Base-by-base conservation (phyloP, 495 filamentous ascomycete genomes). In the Neurospora terricola region DNA sequence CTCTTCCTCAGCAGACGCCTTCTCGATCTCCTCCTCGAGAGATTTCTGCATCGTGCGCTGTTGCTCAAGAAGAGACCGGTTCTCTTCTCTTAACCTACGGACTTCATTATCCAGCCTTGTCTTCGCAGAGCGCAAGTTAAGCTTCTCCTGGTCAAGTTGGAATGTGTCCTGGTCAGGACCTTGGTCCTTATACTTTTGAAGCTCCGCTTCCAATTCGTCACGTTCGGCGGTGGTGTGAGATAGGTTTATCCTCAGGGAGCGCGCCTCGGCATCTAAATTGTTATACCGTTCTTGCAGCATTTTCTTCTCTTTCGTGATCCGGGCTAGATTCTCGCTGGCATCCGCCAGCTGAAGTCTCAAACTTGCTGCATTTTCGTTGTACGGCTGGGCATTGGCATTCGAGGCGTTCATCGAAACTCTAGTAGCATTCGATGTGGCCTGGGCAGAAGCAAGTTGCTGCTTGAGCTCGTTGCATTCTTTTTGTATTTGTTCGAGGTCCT, bases 271-370 rank as follows among this genome's bases (percentile, higher is more conserved):
- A 72, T 90, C 88, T n/a, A 88, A 80, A 72, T 83, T 86, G 10
- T 86, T 84, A 38, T 91, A 81, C 73, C 90, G 86, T 70, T 91
- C 91, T 74, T 91, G 90, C 34, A 93, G 80, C 4, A 80, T 78
- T 70, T 90, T 87, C 75, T 88, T 88, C 66, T 92, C 90, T 69
- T 82, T 82, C 39, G 86, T 82, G 42, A 88, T 79, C 74, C 83
- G 76, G 48, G 77, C 70, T 12, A 83, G 81, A 54, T 73, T 78
- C 39, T 79, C 79, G 16, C 72, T 79, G 18, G 80, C 75, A 34
- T 82, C 81, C 18, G 77, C 74, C 12, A 82, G 81, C 72, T 82
- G 81, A 37, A 73, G 74, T 70, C 71, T 78, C 38, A 82, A 76
- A 12, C 75, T 77, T 14, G 80, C 75, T 16, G 77, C 43, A 72